phyloP scores from a whole-genome alignment of 169 alveolate genomes.

The Blepharisma undulans region DNA sequence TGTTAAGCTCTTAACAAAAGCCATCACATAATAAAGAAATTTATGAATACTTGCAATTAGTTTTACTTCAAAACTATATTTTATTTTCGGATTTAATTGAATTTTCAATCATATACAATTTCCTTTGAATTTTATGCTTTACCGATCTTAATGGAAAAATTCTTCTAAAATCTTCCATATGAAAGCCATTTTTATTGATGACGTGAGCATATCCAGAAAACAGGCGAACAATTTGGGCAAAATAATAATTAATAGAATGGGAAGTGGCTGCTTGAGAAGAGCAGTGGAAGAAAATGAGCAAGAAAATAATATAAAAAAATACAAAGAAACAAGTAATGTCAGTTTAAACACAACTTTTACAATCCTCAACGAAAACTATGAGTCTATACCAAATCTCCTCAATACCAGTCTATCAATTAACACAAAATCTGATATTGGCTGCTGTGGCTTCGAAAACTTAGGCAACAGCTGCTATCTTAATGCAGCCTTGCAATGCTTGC shows the following conservation, averaged over 20 bases:
- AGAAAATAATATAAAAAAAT: no score
- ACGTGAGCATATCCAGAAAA: not conserved
- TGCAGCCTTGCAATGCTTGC: slow-evolving; percentile 73
- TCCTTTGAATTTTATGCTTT: no score
- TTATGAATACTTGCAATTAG: not conserved
- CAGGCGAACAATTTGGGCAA: not conserved
- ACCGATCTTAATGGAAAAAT: not conserved
- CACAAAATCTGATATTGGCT: not conserved
- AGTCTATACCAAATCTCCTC: not conserved
- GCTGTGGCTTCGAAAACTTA: slow-evolving; percentile 68
- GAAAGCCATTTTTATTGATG: not conserved
- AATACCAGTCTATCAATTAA: no score
- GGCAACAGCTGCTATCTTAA: slow-evolving; percentile 85
- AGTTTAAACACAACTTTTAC: not conserved
- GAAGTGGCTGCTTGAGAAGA: not conserved
- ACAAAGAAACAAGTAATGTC: not conserved
- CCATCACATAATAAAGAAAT: not conserved
- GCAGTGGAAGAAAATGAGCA: not conserved
- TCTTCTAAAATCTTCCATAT: not conserved
- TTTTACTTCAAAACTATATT: no score
- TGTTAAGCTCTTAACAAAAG: not conserved
- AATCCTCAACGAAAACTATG: not conserved
- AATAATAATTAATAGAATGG: not conserved
- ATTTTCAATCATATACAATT: not conserved
- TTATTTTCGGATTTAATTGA: no score